Evolutionary conservation across 2,329 filamentous ascomycete genomes (phyloP), one percentile per base, ranked within the genome.

Genomic region (Camillea tinctor): DNA sequence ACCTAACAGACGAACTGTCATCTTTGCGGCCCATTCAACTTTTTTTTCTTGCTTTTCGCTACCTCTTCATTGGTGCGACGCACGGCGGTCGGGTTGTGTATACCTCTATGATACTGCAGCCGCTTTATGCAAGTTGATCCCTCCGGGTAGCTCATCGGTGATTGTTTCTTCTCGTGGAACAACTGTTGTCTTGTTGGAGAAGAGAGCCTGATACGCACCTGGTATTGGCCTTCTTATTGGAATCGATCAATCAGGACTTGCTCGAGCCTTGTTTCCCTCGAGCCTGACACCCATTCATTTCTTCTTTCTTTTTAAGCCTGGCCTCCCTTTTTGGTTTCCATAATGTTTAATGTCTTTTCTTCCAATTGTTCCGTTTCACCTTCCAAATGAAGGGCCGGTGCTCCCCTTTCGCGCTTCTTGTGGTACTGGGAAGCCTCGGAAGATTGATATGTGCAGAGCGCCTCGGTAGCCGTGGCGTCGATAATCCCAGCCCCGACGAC

Each of bases 331-430:
- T 21, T 59, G 59, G 36, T 58, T 63, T 53, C 61, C 64, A 66
- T 66, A 57, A 70, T 69, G 64, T 64, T 65, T 60, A 61, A 65
- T 59, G 24, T 60, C 61, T 61, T 62, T 61, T 61, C 54, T 63
- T 60, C 62, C 68, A 65, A 68, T 66, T 59, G 11, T n/a, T 24
- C 36, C 15, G 17, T 21, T 59, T 59, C 65, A 54, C 56, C 61
- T 63, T 63, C 69, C 62, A 66, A 64, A 72, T 72, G 68, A 69
- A 70, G 68, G 67, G 68, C 64, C 62, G 60, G 67, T 70, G 66
- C 55, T 61, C 57, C 60, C 63, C 65, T 63, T 61, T 66, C 50
- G 62, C 64, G 62, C 64, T 69, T 64, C 64, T 71, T 62, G 65
- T 66, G 66, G 63, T 67, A 63, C 68, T 66, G 65, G 68, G 64